Evolutionary conservation across 2,329 filamentous ascomycete genomes (phyloP).

Genomic region (Graphilbum fragrans): DNA sequence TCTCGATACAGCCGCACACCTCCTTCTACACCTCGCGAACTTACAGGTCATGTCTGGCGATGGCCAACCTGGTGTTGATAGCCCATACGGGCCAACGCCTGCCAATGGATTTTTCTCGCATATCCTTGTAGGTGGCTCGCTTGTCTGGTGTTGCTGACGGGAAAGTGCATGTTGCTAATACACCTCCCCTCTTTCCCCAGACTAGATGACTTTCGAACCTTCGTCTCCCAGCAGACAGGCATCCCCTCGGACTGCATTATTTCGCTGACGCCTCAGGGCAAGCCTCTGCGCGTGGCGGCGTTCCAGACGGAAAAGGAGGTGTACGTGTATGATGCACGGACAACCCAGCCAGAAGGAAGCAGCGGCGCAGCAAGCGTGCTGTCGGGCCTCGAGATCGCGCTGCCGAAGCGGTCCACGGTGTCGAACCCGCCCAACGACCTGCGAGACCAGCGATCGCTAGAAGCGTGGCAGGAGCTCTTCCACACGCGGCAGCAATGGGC

Average conservation of each 20-base stretch:
- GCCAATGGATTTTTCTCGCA: conserved; percentile 62
- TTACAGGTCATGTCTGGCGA: conserved; percentile 41
- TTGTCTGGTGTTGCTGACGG: background rate
- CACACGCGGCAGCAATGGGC: conserved; percentile 74
- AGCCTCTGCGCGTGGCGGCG: conserved; percentile 69
- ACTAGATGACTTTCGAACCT: conserved; percentile 73
- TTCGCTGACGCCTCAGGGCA: conserved; percentile 72
- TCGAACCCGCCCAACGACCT: conserved; percentile 72
- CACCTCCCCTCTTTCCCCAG: conserved; percentile 24
- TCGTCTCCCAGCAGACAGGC: conserved; percentile 62
- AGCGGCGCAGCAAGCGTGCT: conserved; percentile 14
- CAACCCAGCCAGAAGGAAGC: conserved; percentile 45
- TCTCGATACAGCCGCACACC: no score
- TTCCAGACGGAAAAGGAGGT: conserved; percentile 80
- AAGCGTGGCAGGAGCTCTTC: conserved; percentile 84
- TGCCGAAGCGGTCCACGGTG: conserved; percentile 41
- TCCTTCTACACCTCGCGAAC: no score
- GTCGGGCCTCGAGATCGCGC: conserved; percentile 32
- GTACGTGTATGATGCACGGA: conserved; percentile 80
- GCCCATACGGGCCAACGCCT: conserved; percentile 87
- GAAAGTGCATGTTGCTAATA: background rate
- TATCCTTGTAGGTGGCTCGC: conserved; percentile 51
- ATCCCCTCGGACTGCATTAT: conserved; percentile 74
- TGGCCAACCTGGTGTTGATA: conserved; percentile 84
- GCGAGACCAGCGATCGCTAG: conserved; percentile 63